Evolutionary conservation across 495 filamentous ascomycete species (phyloP).

Genomic region (Antarctomyces pellizariae): DNA sequence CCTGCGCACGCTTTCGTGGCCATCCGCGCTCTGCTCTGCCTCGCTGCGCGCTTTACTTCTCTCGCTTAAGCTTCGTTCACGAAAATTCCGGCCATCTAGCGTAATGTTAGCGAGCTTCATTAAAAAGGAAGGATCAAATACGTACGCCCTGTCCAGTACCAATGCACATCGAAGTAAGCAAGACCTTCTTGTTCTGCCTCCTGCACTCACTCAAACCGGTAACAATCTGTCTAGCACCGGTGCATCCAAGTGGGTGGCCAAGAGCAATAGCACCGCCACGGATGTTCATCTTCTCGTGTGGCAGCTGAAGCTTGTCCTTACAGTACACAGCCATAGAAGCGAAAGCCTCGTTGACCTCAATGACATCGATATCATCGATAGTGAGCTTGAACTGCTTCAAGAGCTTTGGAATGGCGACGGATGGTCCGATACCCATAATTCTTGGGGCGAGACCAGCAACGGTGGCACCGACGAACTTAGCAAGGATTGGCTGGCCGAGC

Average conservation of each 20-base stretch:
- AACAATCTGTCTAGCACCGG: conserved; percentile 58
- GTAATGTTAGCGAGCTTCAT: no score
- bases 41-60: no score
- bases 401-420: conserved; percentile 85
- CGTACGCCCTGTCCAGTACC: no score
- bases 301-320: conserved; percentile 48
- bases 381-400: conserved; percentile 54
- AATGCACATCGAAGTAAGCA: conserved; percentile 77
- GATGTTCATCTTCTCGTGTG: conserved; percentile 72
- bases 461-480: conserved; percentile 83
- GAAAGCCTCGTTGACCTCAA: conserved; percentile 95
- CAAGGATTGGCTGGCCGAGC: conserved; percentile 76
- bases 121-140: no score
- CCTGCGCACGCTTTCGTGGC: no score
- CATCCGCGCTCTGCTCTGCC: no score
- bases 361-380: conserved; percentile 67
- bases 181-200: conserved; percentile 56
- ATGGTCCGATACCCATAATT: conserved; percentile 94
- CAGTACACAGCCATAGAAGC: conserved; percentile 96
- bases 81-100: no score
- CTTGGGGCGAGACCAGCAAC: conserved; percentile 74
- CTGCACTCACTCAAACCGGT: conserved; percentile 66
- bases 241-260: conserved; percentile 64
- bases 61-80: no score
- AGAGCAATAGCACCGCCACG: conserved; percentile 59